A percentile compares a stretch with the other conserved stretches of the same genome.
Evolutionary conservation across 2,329 filamentous ascomycete genomes (phyloP).

Genomic region (Ophiostoma sp.): DNA sequence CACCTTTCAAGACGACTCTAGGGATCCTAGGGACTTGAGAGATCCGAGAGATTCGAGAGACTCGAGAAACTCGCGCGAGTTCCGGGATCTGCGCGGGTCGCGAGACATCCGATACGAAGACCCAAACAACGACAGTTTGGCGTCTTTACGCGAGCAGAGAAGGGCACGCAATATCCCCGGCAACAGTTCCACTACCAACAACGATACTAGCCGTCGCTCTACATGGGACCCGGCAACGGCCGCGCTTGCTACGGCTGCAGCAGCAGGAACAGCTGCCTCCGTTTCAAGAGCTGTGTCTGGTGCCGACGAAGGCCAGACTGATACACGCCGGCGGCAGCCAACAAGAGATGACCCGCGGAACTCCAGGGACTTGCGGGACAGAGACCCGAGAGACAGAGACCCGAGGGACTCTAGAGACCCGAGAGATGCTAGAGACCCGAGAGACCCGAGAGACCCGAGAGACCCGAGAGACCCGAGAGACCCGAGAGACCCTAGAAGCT

Average conservation of each 20-base stretch:
- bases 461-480: background rate
- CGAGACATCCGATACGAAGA: slow-evolving; percentile 15
- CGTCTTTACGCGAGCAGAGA: slow-evolving; percentile 18
- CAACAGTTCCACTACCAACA: background rate
- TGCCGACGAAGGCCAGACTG: background rate
- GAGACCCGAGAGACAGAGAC: background rate
- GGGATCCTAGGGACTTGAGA: background rate
- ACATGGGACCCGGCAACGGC: slow-evolving; percentile 16
- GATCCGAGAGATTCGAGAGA: background rate
- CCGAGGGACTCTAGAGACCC: background rate
- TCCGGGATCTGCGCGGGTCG: slow-evolving; percentile 16
- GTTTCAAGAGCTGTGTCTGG: background rate
- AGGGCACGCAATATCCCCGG: slow-evolving; percentile 8
- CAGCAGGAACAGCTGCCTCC: background rate
- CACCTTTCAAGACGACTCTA: slow-evolving; percentile 5
- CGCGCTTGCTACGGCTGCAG: slow-evolving; percentile 6
- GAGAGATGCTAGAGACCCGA: background rate
- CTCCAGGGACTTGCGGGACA: background rate
- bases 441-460: background rate
- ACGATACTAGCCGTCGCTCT: background rate
- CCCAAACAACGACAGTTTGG: slow-evolving; percentile 10
- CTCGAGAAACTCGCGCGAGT: slow-evolving; percentile 8
- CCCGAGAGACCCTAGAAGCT: background rate
- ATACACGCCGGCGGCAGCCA: background rate
- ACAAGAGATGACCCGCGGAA: background rate